Percentiles rank a stretch among this genome's conserved stretches.
Conservation (phyloP, 2,329 filamentous ascomycete genomes). For the Aphanoascus verrucosus region DNA sequence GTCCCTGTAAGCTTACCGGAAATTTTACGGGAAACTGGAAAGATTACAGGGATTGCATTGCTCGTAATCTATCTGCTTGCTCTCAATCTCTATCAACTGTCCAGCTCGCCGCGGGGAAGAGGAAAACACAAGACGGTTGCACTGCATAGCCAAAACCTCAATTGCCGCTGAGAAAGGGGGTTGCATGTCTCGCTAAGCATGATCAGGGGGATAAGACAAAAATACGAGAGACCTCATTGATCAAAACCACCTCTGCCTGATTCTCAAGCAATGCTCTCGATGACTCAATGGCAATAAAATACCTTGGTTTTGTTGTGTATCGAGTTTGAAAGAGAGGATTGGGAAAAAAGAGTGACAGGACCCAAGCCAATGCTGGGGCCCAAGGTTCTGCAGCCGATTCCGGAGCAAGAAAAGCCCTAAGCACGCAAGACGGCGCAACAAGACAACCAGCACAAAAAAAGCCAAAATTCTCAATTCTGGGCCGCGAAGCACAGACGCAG, state of each 20-base stretch:
- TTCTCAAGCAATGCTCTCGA: no score
- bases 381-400: constrained; percentile 8
- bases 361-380: neutral
- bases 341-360: neutral
- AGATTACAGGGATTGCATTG: no score
- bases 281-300: no score
- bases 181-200: neutral
- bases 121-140: no score
- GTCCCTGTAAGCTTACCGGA: no score
- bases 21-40: no score
- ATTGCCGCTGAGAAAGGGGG: neutral
- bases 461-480: constrained; percentile 1
- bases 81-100: no score
- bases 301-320: neutral
- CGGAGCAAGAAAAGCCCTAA: constrained; percentile 3
- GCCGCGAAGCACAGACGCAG: neutral
- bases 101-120: no score
- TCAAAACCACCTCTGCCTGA: no score
- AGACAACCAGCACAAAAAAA: neutral
- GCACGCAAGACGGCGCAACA: no score
- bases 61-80: no score
- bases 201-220: neutral
- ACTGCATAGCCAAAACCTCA: neutral
- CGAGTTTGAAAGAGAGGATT: neutral
- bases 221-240: neutral